Evolutionary conservation across 176 grass and related monocot species (phyloP), one percentile per base, ranked within the genome.

Genomic region (Rhipidocladum racemiflorum): DNA sequence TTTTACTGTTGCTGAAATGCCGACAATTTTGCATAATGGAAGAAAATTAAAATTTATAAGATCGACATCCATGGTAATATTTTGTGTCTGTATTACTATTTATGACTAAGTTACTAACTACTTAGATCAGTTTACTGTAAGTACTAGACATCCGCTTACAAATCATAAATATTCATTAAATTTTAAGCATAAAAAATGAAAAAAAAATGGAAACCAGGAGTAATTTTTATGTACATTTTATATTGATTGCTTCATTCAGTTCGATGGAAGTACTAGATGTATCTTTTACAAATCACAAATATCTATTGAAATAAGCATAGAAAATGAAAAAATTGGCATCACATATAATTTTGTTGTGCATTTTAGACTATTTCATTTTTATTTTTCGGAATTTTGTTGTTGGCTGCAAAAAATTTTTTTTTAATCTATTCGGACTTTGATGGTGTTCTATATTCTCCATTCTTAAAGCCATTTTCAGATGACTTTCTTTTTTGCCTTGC

Each of bases 1-100:
- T 30, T 72, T 44, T 81, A 89, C 24, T 24, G 15, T 75, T 84
- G 6, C 61, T 84, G 17, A 67, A 87, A 70, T 44, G 40, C 4
- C 21, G 29, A 79, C 49, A 79, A 48, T 23, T 34, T 39, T 72
- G 1, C 36, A 13, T 80, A 43, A 81, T 57, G 73, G 21, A 39
- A 17, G 36, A 61, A 5, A 29, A n/a, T 78, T 6, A 4, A 60
- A 70, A 32, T 44, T 18, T 30, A 21, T 14, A 55, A 65, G 11
- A 25, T 12, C 32, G 17, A 50, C 29, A 65, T 49, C 11, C 43
- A 59, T 70, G 68, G 3, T 72, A 38, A 28, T 70, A 70, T 48
- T 83, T 72, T 45, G 5, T 59, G 38, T 83, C 36, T 38, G 44
- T 39, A 39, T 36, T 36, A 36, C 4, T 5, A 36, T 39, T 59